Evolutionary conservation across 768 basidiomycete genomes (phyloP), one percentile per base, ranked within the genome.

Genomic region (Trametes cingulata): DNA sequence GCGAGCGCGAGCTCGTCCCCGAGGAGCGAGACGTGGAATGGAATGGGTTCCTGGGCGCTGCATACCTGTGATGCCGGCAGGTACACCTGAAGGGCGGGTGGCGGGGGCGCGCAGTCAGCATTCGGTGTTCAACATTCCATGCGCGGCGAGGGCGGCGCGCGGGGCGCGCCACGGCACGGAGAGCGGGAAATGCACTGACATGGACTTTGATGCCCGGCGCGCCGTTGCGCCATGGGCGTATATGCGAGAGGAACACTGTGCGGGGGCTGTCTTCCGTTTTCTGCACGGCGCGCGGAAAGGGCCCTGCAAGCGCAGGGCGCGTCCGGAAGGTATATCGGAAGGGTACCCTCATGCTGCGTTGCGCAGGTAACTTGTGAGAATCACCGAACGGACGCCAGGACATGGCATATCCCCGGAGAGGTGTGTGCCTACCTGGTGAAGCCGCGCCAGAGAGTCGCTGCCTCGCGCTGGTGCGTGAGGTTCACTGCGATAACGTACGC

Each of bases 41-140:
- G 68, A 15, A 72, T 70, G 3, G 68, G 67, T 39, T 69, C 68
- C 37, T 62, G 57, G 40, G 65, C 37, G 47, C 64, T 57, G 55
- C 69, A 72, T 13, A 70, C 57, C 29, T 68, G 69, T 4, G 67
- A 62, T 14, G 51, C 50, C 7, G 71, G 68, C 1, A 72, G 63
- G 50, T 63, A 72, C 54, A 72, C 65, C 69, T 61, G 50, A 8
- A 25, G 5, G 39, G 52, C 40, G 41, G 10, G 27, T 41, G 24
- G 33, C n/a, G 39, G 24, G 33, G 35, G 36, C 36, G 36, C 17
- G 13, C 15, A 5, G 29, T 57, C 46, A 57, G 36, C 55, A 49
- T 49, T 41, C 43, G 14, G 27, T 29, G 45, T 20, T 17, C 22
- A 25, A 17, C 48, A 33, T 33, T 33, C 29, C 29, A 33, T 33